These are phyloP conservation scores for Starmera quercuum DNA, from an alignment of 805 yeast genomes.

Conservation along the genomic window DNA sequence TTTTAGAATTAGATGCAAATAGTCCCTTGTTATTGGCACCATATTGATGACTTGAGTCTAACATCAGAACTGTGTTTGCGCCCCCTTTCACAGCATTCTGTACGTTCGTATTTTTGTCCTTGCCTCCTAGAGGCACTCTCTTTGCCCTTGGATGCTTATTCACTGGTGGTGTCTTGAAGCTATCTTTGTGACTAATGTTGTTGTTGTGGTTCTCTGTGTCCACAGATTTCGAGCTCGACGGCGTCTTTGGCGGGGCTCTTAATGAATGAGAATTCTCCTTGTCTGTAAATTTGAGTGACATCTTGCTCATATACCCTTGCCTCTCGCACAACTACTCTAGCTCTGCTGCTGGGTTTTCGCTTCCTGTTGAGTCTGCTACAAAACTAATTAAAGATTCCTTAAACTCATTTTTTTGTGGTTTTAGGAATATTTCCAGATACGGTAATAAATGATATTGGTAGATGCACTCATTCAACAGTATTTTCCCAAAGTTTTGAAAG, in stretches of 20 bases:
- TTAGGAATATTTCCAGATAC: too few species aligned
- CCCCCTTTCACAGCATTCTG: neutral
- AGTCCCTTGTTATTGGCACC: neutral
- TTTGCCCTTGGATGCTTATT: constrained; percentile 1
- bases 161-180: constrained; percentile 7
- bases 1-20: constrained; percentile 4
- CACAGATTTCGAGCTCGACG: neutral
- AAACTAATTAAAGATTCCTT: too few species aligned
- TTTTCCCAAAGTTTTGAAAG: too few species aligned
- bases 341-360: too few species aligned
- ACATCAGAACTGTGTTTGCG: neutral
- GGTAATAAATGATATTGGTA: too few species aligned
- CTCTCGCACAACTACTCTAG: too few species aligned
- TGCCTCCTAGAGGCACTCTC: constrained; percentile 21
- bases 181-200: constrained; percentile 1
- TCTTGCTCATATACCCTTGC: too few species aligned
- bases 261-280: neutral
- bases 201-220: constrained; percentile 1
- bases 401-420: too few species aligned
- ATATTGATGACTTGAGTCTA: neutral
- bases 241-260: neutral
- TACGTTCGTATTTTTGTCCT: constrained; percentile 11
- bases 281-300: too few species aligned
- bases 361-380: too few species aligned
- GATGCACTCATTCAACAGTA: too few species aligned